These are phyloP conservation scores for Gilbertella persicaria DNA, from an alignment of 371 early-diverging fungal genomes.

Conservation along the genomic window DNA sequence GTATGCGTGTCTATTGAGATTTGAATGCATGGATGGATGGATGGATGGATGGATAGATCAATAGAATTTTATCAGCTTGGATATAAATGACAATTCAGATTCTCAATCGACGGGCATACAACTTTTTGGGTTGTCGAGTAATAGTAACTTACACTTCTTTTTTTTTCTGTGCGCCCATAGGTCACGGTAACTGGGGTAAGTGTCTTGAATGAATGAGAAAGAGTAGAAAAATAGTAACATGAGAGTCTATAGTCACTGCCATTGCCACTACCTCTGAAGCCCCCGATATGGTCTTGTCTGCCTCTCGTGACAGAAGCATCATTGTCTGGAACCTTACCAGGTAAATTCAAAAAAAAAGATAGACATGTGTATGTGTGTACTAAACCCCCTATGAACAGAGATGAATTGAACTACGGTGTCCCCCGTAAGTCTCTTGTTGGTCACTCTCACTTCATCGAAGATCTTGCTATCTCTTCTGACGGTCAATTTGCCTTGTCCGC, in stretches of 20 bases:
- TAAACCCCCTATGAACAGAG: too few species aligned
- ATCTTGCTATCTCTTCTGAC: constrained; percentile 93
- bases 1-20: constrained; percentile 2
- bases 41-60: constrained; percentile 26
- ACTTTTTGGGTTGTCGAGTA: not conserved
- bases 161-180: constrained; percentile 13
- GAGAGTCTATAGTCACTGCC: constrained; percentile 73
- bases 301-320: constrained; percentile 94
- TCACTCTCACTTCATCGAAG: constrained; percentile 97
- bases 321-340: constrained; percentile 91
- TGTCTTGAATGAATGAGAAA: too few species aligned
- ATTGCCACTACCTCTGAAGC: constrained; percentile 93
- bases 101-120: not conserved
- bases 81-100: not conserved
- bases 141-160: not conserved
- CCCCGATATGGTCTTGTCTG: constrained; percentile 91
- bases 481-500: constrained; percentile 95
- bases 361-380: not conserved
- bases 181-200: constrained; percentile 53
- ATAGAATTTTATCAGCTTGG: constrained; percentile 1
- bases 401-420: constrained; percentile 85
- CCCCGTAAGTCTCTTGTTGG: constrained; percentile 84
- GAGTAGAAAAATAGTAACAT: too few species aligned
- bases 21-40: constrained; percentile 17
- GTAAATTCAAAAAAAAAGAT: constrained; percentile 11